Percentiles rank a stretch among this genome's conserved stretches.
Conservation (phyloP, 129 eudicot species). For the Oenanthe sinensis region DNA sequence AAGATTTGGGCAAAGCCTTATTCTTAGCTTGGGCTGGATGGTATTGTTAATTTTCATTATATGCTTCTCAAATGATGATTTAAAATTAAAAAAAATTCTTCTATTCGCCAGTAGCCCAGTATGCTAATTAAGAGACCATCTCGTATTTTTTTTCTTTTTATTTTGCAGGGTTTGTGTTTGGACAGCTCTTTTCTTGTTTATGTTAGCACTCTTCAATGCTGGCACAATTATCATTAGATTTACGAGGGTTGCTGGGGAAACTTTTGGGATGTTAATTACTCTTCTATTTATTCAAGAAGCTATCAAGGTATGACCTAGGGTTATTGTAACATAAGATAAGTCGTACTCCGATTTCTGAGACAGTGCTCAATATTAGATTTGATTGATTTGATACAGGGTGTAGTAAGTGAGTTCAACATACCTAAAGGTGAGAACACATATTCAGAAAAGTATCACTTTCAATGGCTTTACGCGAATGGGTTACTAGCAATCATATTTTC, state of each 20-base stretch:
- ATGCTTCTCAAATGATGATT: not conserved
- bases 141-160: not conserved
- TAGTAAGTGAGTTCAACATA: conserved; percentile 42
- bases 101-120: no score
- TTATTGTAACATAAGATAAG: not conserved
- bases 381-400: conserved; percentile 26
- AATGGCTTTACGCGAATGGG: conserved; percentile 55
- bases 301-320: not conserved
- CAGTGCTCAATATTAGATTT: not conserved
- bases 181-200: conserved; percentile 34
- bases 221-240: conserved; percentile 18
- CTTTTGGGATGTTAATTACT: conserved; percentile 41
- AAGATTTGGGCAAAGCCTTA: conserved; percentile 22
- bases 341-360: not conserved
- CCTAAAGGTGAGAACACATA: conserved; percentile 30
- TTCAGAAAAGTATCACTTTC: conserved; percentile 33
- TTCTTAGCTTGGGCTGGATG: conserved; percentile 47
- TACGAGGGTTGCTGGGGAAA: conserved; percentile 41
- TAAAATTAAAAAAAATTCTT: not conserved
- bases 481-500: conserved; percentile 42
- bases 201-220: conserved; percentile 34
- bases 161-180: conserved; percentile 41
- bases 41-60: conserved; percentile 7
- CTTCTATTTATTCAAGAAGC: conserved; percentile 41
- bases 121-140: not conserved